Evolutionary conservation across 768 basidiomycete genomes (phyloP), one percentile per base, ranked within the genome.

Genomic region (Lentinula edodes): DNA sequence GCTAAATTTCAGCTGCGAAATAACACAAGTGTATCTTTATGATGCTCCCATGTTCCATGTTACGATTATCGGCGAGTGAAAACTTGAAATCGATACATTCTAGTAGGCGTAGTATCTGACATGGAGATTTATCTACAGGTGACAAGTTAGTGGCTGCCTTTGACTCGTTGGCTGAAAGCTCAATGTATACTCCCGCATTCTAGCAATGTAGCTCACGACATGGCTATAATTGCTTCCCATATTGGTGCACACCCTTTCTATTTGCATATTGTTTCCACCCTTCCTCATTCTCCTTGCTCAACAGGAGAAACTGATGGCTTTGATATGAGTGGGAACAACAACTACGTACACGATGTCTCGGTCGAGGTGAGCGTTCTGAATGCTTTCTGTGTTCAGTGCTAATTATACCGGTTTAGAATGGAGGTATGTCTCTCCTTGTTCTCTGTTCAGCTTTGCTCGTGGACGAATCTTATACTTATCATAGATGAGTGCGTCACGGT

Each of bases 401-500:
- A 4, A 53, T 54, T 15, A 12, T 34, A 13, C n/a, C 18, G 15
- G 0, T 58, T 3, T 50, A 59, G 58, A 59, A 59, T 39, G 58
- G 58, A 59, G 58, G 58, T 59, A 5, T 6, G 32, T 8, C 46
- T 20, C 8, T 13, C 18, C 6, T 5, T 16, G 16, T 8, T 36
- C 1, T 8, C 2, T 15, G 4, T 5, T 13, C 7, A 16, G 34
- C 18, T 54, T 1, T 6, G 12, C 13, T 15, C 13, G 13, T 1
- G n/a, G 12, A 16, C 16, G n/a, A 54, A 7, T n/a, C 18, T 10
- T 38, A 8, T n/a, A 18, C 8, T 12, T 34, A 5, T 70, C 50
- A 73, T 66, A 23, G 66, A 69, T 43, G 68, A 75, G 52, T 74
- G 73, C 52, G 70, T 74, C 20, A 74, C 72, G 0, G 69, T 75